Base-by-base conservation (phyloP, 202 grass and related monocot genomes). In the Carex arenaria region DNA sequence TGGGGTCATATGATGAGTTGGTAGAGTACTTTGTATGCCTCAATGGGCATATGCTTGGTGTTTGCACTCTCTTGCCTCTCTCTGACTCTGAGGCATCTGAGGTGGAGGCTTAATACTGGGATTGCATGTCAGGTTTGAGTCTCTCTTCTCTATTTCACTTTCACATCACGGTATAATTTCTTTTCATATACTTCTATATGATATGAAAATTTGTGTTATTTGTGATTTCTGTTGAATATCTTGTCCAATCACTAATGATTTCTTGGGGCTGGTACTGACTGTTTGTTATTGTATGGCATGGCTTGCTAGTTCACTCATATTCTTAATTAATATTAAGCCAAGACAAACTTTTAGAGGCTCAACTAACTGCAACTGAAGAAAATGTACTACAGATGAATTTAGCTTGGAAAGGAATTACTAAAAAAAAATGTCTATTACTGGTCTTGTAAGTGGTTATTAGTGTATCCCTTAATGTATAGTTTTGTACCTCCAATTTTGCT, bases 21-120 rank as follows among this genome's bases (percentile, higher is more conserved):
- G 91, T 96, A 13, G 93, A 99, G 81, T 99, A 91, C 78, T 99
- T 87, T 92, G 93, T 99, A 84, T 99, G 96, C 82, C 73, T 99
- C 23, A 99, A 99, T 73, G 96, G 96, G 43, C 96, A 99, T 88
- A 87, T 99, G 72, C 86, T 99, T 85, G 96, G 96, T 73, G 60
- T 95, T 42, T 86, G 96, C 79, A 92, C 93, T 62, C 63, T 99
- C 7, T 81, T 93, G 87, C 93, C 96, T 57, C 91, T 99, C 30
- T 95, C 96, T 0, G 96, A 96, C 61, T 95, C 96, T 53, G 96
- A 99, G 68, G 92, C 87, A 36, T 87, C 88, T 78, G 55, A 82
- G 3, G 87, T 90, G 67, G 86, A 92, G 55, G 62, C 65, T 66
- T 54, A 26, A 67, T 82, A n/a, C 64, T 5, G 45, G 49, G 45